phyloP scores from a whole-genome alignment of 768 basidiomycete species.

The Lentinula detonsa region DNA sequence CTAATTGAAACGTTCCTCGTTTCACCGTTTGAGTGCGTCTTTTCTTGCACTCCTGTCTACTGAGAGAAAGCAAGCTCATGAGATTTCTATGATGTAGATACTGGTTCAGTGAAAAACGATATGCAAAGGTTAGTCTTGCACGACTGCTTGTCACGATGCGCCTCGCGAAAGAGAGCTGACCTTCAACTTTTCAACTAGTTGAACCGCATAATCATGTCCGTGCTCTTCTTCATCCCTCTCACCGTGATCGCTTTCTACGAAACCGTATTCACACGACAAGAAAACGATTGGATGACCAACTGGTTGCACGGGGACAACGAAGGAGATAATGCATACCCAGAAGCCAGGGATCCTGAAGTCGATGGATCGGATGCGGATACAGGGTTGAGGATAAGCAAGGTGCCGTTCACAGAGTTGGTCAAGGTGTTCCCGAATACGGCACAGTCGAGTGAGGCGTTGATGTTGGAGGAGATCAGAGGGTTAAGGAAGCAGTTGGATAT shows the following conservation, averaged over 20 bases:
- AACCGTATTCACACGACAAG: conserved; percentile 41
- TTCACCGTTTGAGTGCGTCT: conserved; percentile 79
- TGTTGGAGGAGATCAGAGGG: conserved; percentile 57
- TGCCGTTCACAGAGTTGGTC: conserved; percentile 63
- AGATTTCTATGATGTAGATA: conserved; percentile 28
- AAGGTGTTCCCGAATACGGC: conserved; percentile 68
- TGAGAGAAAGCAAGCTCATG: not conserved
- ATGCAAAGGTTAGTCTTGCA: conserved; percentile 42
- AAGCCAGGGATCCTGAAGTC: conserved; percentile 53
- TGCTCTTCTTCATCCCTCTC: conserved; percentile 80
- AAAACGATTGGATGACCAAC: conserved; percentile 57
- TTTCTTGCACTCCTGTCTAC: not conserved
- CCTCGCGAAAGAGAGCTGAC: not conserved
- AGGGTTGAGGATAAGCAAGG: conserved; percentile 63
- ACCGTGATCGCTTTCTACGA: conserved; percentile 72
- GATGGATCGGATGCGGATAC: conserved; percentile 45
- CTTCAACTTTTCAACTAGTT: conserved; percentile 31
- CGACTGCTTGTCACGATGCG: not conserved
- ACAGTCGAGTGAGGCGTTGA: conserved; percentile 68
- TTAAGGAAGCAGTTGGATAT: conserved; percentile 42
- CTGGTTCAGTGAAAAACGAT: conserved; percentile 42
- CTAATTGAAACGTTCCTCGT: conserved; percentile 75
- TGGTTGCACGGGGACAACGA: conserved; percentile 64
- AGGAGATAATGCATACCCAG: conserved; percentile 47
- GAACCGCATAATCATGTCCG: conserved; percentile 73